phyloP scores from a whole-genome alignment of 2,329 filamentous ascomycete genomes.

The Fusarium piperis region DNA sequence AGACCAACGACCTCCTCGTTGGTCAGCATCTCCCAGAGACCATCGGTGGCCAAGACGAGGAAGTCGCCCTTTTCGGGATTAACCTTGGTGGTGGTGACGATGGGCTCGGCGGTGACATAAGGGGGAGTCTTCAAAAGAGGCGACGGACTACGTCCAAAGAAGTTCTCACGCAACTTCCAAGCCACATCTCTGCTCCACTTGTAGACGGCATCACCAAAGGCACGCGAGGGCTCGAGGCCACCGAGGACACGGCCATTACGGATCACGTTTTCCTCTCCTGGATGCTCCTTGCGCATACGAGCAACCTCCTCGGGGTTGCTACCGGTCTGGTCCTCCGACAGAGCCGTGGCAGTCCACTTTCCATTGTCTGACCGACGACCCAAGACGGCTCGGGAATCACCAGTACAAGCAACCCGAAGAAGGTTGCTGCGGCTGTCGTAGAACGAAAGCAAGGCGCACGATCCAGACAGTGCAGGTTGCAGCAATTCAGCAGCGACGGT shows the following conservation, averaged over 20 bases:
- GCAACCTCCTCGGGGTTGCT: constrained; percentile 85
- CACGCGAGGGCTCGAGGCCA: constrained; percentile 89
- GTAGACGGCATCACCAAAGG: constrained; percentile 96
- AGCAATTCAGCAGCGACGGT: constrained; percentile 90
- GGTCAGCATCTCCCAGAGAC: constrained; percentile 98
- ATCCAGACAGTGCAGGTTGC: constrained; percentile 94
- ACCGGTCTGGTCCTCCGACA: constrained; percentile 95
- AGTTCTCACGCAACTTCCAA: constrained; percentile 81
- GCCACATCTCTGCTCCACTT: constrained; percentile 93
- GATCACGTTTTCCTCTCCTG: constrained; percentile 87
- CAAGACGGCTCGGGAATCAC: constrained; percentile 94
- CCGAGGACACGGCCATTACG: constrained; percentile 91
- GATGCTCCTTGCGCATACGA: constrained; percentile 85
- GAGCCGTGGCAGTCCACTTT: constrained; percentile 90
- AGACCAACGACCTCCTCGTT: constrained; percentile 98
- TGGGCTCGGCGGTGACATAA: constrained; percentile 95
- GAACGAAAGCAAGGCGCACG: constrained; percentile 94
- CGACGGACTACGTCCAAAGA: constrained; percentile 85
- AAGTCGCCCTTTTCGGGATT: constrained; percentile 92
- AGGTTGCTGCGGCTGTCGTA: constrained; percentile 90
- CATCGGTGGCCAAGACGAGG: constrained; percentile 94
- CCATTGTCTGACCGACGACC: constrained; percentile 80
- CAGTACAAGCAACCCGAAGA: constrained; percentile 92
- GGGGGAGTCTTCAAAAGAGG: constrained; percentile 87
- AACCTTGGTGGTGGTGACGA: constrained; percentile 93